Conservation (phyloP, 129 eudicot species). For the Flaveria robusta region DNA sequence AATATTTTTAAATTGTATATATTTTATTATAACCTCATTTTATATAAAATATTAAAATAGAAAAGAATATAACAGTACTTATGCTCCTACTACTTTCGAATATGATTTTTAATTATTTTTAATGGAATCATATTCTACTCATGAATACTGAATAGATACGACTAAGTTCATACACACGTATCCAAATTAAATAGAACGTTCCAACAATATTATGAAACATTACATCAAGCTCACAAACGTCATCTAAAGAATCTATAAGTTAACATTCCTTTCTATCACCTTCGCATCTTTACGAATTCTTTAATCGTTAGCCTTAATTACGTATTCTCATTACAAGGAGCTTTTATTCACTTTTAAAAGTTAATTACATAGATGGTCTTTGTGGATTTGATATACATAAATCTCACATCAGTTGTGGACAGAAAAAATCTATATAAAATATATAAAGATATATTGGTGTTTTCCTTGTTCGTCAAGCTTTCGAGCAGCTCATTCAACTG, state of each 20-base stretch:
- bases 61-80: background rate
- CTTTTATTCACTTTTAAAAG: background rate
- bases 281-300: background rate
- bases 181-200: background rate
- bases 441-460: too few relatives aligned
- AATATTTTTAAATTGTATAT: too few relatives aligned
- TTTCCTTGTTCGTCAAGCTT: too few relatives aligned
- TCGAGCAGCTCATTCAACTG: too few relatives aligned
- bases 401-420: too few relatives aligned
- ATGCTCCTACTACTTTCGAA: background rate
- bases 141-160: background rate
- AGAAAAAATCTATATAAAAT: too few relatives aligned
- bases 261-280: conserved; percentile 20
- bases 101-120: background rate
- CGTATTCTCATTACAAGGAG: background rate
- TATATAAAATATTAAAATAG: background rate
- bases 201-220: conserved; percentile 16
- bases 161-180: background rate
- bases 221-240: background rate
- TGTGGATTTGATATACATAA: too few relatives aligned
- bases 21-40: too few relatives aligned
- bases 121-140: background rate
- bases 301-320: background rate
- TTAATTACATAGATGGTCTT: too few relatives aligned
- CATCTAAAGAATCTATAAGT: conserved; percentile 16